Percentiles rank a stretch among this genome's conserved stretches.
These are phyloP conservation scores for Dissophora globulifera DNA, from an alignment of 192 early-diverging fungal genomes.

Conservation along the genomic window DNA sequence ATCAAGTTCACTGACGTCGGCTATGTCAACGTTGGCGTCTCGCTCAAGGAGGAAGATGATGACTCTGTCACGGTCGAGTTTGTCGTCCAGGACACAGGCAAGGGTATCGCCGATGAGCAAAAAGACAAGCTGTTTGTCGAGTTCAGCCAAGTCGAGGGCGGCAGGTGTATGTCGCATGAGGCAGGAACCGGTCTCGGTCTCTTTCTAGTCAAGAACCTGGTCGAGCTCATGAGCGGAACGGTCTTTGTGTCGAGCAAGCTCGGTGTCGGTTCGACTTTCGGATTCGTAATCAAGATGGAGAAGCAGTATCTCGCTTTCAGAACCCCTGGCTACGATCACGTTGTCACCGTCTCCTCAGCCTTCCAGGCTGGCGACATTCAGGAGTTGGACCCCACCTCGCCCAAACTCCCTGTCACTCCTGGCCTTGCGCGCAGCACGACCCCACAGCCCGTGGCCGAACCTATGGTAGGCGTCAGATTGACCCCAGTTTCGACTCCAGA, in stretches of 20 bases:
- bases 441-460: conserved; percentile 4
- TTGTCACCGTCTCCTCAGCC: conserved; percentile 48
- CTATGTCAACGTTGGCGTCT: conserved; percentile 47
- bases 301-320: conserved; percentile 51
- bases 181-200: conserved; percentile 47
- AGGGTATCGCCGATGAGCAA: conserved; percentile 45
- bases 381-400: conserved; percentile 16
- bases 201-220: conserved; percentile 48
- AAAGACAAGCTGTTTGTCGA: conserved; percentile 53
- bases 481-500: conserved; percentile 17
- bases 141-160: conserved; percentile 50
- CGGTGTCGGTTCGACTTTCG: conserved; percentile 50
- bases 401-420: conserved; percentile 41
- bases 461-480: not conserved
- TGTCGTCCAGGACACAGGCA: conserved; percentile 51
- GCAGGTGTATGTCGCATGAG: conserved; percentile 46
- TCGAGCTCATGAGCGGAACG: conserved; percentile 45
- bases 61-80: conserved; percentile 52
- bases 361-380: conserved; percentile 15
- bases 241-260: conserved; percentile 45
- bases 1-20: conserved; percentile 54
- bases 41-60: conserved; percentile 52
- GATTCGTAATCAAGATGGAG: conserved; percentile 52
- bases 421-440: conserved; percentile 48
- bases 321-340: conserved; percentile 49